Conservation (phyloP, 2,329 filamentous ascomycete genomes). For the Proliferodiscus dingleyae region DNA sequence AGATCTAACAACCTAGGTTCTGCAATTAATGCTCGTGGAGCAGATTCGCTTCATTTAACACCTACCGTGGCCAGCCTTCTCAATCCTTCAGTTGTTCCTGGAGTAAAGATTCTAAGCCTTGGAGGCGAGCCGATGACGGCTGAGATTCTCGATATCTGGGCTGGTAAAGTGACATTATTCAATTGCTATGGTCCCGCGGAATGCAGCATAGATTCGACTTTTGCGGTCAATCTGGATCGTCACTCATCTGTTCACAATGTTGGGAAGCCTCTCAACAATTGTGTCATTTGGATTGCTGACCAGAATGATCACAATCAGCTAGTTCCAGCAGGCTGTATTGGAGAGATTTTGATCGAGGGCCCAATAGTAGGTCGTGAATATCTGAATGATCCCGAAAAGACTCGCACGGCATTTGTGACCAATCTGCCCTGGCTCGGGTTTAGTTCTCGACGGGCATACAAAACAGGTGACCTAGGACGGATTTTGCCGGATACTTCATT, state of each 20-base stretch:
- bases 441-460: constrained; percentile 51
- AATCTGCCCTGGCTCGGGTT: constrained; percentile 43
- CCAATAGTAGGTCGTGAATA: constrained; percentile 58
- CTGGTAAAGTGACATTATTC: constrained; percentile 31
- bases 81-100: constrained; percentile 18
- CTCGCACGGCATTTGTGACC: constrained; percentile 50
- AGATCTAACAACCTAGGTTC: constrained; percentile 34
- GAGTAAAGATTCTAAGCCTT: constrained; percentile 19
- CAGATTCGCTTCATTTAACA: constrained; percentile 21
- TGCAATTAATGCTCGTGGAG: constrained; percentile 19
- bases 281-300: constrained; percentile 31
- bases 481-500: constrained; percentile 47
- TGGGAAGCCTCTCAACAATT: neutral
- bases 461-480: constrained; percentile 55
- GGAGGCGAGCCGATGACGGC: constrained; percentile 32
- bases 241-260: too few relatives aligned
- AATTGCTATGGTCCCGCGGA: constrained; percentile 38
- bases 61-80: constrained; percentile 24
- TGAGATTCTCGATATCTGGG: constrained; percentile 35
- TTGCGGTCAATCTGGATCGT: too few relatives aligned
- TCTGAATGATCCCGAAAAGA: constrained; percentile 52
- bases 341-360: constrained; percentile 33
- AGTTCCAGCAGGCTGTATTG: constrained; percentile 17
- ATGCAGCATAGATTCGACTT: neutral
- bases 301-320: constrained; percentile 11